Base-by-base conservation (phyloP, 2,329 filamentous ascomycete genomes). In the Onygenales sp. region DNA sequence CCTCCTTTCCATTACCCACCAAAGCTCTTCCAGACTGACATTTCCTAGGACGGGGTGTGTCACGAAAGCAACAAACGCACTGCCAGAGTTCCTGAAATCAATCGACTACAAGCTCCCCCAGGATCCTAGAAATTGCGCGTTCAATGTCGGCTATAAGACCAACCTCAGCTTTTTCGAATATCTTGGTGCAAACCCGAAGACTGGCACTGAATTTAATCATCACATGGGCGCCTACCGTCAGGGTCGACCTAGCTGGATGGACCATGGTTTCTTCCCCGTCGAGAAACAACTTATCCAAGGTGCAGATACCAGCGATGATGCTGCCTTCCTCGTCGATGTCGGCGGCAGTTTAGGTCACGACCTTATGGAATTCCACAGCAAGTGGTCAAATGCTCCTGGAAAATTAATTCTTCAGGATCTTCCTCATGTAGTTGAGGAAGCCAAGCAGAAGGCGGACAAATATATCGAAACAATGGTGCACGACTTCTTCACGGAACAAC, bases 381-480 rank as follows among this genome's bases (percentile, higher is more conserved):
- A 71, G 47, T 69, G 70, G 55, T 69, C 73, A 0, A 50, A 67
- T 0, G 60, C 64, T 0, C 68, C 70, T 0, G 76, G 77, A 1
- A 64, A 68, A 3, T 60, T 79, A 2, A 61, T 80, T 0, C 63
- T 80, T 0, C 76, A 81, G 57, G 78, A 81, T 55, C 63, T 75
- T 5, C 67, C 71, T 0, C 61, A 66, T 2, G 72, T 78, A 14
- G 51, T 67, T 49, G 57, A 60, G 43, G 55, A 66, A 14, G 21
- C 21, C 21, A 60, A 62, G 13, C 48, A 57, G n/a, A 31, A 53
- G 6, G n/a, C 53, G 5, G 43, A 55, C 27, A 3, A 43, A 1
- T 33, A 21, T 5, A 61, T 69, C 32, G 56, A 66, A 55, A 7
- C 59, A 3, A 70, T 77, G 66, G 61, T 60, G 2, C 68, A 79